Percentiles rank a stretch among this genome's conserved stretches.
Evolutionary conservation across 2,329 filamentous ascomycete genomes (phyloP).

Genomic region (Sarocladiaceae sp.): DNA sequence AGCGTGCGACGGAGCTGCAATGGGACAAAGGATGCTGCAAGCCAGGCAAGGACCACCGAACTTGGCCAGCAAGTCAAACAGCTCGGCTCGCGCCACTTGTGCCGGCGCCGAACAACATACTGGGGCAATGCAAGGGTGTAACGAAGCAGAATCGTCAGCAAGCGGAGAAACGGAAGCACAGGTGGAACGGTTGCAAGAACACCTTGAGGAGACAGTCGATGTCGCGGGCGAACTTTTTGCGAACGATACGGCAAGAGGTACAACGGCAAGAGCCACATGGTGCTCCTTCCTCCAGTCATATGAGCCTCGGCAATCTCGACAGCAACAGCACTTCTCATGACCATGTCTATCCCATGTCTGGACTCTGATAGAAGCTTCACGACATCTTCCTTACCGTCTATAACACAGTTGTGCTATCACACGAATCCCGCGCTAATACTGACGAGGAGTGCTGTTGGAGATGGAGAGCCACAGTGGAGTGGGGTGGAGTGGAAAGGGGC

Average conservation of each 20-base stretch:
- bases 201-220: too few species aligned
- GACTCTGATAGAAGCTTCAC: slow-evolving; percentile 1
- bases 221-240: neutral
- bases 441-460: neutral
- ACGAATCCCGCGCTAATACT: slow-evolving; percentile 1
- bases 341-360: neutral
- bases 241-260: neutral
- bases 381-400: slow-evolving; percentile 1
- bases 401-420: slow-evolving; percentile 6
- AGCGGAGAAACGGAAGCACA: neutral
- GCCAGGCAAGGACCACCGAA: neutral
- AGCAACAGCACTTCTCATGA: neutral
- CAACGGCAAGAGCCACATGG: neutral
- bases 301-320: neutral
- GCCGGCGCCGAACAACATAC: slow-evolving; percentile 2
- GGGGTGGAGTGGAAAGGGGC: neutral
- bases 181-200: neutral
- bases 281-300: neutral
- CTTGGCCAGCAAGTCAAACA: slow-evolving; percentile 1
- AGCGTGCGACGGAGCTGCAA: neutral
- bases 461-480: slow-evolving; percentile 8
- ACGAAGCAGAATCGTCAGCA: neutral
- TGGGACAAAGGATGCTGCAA: neutral
- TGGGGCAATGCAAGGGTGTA: slow-evolving; percentile 6
- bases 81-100: neutral